Base-by-base conservation (phyloP, 176 grass and related monocot species). In the Dendrocalamus sinicus region DNA sequence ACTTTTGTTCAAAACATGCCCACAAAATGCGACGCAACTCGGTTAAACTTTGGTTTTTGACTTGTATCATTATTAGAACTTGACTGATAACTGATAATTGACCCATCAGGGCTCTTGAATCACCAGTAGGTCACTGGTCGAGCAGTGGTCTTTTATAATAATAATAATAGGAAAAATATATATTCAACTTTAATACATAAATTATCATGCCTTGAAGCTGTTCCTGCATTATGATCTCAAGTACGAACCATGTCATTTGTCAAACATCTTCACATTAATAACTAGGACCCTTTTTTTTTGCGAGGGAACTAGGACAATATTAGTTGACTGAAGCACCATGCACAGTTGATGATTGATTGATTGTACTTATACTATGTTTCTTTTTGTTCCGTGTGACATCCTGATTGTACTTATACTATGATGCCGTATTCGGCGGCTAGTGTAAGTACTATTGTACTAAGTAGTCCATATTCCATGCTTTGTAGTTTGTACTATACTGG, bases 391-490 rank as follows among this genome's bases (percentile, higher is more conserved):
- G 12, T 62, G 20, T 64, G 22, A 12, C 32, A 17, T 68, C 46
- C 32, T 73, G 7, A 28, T 58, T 74, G 20, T 26, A 26, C 26
- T 26, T 26, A 26, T 26, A 26, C 26, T 26, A 26, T 26, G 26
- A 26, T 26, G 26, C 26, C 26, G 26, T 28, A 96, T 99, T 53
- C 92, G 94, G 63, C 96, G 89, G 16, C 94, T 99, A 72, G 92
- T 99, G 94, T 99, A 96, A 84, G 43, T 44, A 44, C 43, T 44
- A 9, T 8, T 35, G 32, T 35, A 35, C 32, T 35, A 35, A 35
- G 92, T 84, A 63, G 16, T 76, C 11, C n/a, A 1, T 37, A 35
- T 41, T 61, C 40, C 12, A 32, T 44, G 9, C 43, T 35, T 16
- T 40, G 26, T 88, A 8, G 35, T 35, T 16, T 40, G 26, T 88